Conservation (phyloP, 768 basidiomycete genomes). For the Sporobolomyces pararoseus region DNA sequence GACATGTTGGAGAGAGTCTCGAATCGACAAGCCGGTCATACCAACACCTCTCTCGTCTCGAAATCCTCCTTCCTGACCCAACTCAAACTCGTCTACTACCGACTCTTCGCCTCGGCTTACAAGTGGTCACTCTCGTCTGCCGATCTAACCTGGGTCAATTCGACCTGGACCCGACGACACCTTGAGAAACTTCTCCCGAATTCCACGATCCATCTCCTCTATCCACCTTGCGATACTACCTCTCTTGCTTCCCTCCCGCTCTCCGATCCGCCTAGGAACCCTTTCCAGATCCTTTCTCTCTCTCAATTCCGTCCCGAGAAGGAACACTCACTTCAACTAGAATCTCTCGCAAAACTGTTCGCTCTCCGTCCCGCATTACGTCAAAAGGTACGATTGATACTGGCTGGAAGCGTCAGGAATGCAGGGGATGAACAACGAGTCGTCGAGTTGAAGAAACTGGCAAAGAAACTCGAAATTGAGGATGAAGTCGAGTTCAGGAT, state of each 20-base stretch:
- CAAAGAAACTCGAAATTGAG: conserved; percentile 62
- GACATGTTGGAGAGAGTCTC: conserved; percentile 84
- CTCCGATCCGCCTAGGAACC: conserved; percentile 39
- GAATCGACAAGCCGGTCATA: conserved; percentile 59
- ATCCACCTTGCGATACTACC: conserved; percentile 85
- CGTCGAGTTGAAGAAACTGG: conserved; percentile 58
- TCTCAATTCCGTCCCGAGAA: conserved; percentile 98
- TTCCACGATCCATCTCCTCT: conserved; percentile 56
- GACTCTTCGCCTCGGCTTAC: conserved; percentile 79
- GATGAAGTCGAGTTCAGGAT: conserved; percentile 74
- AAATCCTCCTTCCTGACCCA: conserved; percentile 58
- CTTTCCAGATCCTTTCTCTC: conserved; percentile 63
- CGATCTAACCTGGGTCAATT: conserved; percentile 75
- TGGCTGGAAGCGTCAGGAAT: conserved; percentile 84
- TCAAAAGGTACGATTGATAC: conserved; percentile 58
- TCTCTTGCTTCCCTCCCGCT: conserved; percentile 60
- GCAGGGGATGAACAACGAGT: conserved; percentile 69
- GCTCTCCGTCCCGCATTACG: conserved; percentile 60
- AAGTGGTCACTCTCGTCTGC: conserved; percentile 67
- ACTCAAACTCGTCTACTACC: conserved; percentile 79
- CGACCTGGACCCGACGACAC: conserved; percentile 87
- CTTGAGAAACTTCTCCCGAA: conserved; percentile 63
- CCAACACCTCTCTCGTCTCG: conserved; percentile 61
- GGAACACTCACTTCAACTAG: conserved; percentile 76
- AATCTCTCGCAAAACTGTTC: conserved; percentile 63